Evolutionary conservation across 2,329 filamentous ascomycete genomes (phyloP).

Genomic region (Neonectria coccinea): DNA sequence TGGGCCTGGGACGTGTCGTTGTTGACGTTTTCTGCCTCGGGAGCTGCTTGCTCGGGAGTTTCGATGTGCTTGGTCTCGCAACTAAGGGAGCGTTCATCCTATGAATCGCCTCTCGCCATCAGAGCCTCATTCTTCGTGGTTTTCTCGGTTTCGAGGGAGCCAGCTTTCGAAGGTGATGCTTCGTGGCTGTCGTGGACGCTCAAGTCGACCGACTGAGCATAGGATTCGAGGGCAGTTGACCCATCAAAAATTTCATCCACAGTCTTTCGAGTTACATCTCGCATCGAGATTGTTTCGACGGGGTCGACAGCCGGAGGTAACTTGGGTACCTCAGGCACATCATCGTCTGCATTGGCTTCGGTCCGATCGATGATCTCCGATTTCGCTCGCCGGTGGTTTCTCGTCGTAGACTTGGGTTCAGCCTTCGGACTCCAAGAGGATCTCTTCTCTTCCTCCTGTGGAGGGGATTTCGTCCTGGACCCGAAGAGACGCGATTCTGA

Average conservation of each 20-base stretch:
- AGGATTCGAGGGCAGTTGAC: not conserved
- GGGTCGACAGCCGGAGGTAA: not conserved
- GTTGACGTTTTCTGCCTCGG: no score
- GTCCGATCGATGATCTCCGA: slow-evolving; percentile 13
- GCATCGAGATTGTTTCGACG: slow-evolving; percentile 2
- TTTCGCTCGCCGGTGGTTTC: slow-evolving; percentile 12
- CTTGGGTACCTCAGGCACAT: not conserved
- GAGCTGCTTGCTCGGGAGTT: not conserved
- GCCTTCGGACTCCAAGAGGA: not conserved
- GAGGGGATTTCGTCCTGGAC: not conserved
- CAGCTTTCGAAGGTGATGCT: not conserved
- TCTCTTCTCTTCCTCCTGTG: not conserved
- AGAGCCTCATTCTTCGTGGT: no score
- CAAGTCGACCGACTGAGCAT: slow-evolving; percentile 14
- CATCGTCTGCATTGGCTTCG: not conserved
- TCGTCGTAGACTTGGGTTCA: not conserved
- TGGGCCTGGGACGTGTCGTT: not conserved
- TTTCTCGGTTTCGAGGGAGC: not conserved
- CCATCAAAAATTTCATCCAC: slow-evolving; percentile 12
- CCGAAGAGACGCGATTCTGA: slow-evolving; percentile 21
- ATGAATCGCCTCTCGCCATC: not conserved
- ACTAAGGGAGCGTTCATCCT: not conserved
- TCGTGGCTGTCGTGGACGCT: not conserved
- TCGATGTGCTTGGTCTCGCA: not conserved
- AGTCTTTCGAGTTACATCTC: slow-evolving; percentile 11